These are phyloP conservation scores for Penicillium fimorum DNA, from an alignment of 495 filamentous ascomycete genomes.

Conservation along the genomic window DNA sequence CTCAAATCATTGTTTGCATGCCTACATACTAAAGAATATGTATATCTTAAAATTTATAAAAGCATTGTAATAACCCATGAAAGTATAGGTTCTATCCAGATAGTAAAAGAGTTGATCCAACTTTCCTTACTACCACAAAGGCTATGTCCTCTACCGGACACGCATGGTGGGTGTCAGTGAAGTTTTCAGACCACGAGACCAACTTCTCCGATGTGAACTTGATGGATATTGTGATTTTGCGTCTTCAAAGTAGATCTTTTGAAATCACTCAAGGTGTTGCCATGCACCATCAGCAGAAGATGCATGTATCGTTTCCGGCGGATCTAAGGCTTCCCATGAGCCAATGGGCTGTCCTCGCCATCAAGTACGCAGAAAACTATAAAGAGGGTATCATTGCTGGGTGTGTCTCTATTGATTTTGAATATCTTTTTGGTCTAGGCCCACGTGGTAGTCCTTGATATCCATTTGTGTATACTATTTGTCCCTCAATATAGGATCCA, in stretches of 20 bases:
- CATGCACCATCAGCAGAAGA: neutral
- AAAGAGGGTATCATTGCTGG: neutral
- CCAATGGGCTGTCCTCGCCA: neutral
- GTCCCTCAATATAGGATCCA: too few species aligned
- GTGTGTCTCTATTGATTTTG: neutral
- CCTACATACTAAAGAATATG: neutral
- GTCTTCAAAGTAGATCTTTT: neutral
- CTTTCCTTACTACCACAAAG: neutral
- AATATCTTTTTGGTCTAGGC: neutral
- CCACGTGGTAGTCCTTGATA: neutral
- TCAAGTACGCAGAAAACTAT: neutral
- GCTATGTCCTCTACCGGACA: neutral
- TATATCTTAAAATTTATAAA: neutral
- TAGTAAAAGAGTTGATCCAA: neutral
- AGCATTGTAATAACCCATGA: neutral
- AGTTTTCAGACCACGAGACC: neutral
- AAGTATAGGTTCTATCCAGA: neutral
- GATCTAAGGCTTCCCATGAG: neutral
- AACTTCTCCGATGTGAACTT: neutral
- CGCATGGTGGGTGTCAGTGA: neutral
- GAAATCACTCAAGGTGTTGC: neutral
- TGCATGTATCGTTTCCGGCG: neutral
- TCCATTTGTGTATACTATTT: too few species aligned
- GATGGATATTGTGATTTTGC: neutral
- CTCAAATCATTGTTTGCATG: neutral